These are phyloP conservation scores for Tetrapisispora fleetii DNA, from an alignment of 805 yeast genomes.

Conservation along the genomic window DNA sequence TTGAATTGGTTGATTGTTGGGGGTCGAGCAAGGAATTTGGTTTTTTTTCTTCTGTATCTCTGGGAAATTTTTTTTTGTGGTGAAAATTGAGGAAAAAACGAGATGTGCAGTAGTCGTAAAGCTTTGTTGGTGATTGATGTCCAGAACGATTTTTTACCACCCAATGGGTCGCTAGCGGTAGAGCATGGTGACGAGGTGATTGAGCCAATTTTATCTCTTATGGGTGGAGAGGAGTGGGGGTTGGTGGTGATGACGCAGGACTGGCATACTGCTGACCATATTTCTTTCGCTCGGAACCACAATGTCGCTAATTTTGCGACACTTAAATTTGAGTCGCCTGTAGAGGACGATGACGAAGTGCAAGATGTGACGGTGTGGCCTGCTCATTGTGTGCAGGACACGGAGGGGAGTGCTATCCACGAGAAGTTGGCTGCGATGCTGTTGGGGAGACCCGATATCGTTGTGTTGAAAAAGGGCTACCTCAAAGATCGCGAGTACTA, in stretches of 20 bases:
- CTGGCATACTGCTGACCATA: conserved; percentile 78
- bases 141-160: conserved; percentile 80
- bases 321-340: conserved; percentile 35
- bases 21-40: too few relatives aligned
- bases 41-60: too few relatives aligned
- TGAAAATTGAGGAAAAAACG: not conserved
- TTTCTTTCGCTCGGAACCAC: conserved; percentile 73
- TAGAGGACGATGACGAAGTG: conserved; percentile 18
- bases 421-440: conserved; percentile 9
- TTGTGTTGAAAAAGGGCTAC: conserved; percentile 62
- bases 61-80: too few relatives aligned
- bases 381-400: conserved; percentile 72
- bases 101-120: conserved; percentile 2
- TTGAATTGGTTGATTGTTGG: too few relatives aligned
- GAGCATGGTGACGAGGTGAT: conserved; percentile 50
- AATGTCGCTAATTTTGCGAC: conserved; percentile 40
- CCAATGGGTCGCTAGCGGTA: conserved; percentile 70
- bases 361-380: conserved; percentile 67
- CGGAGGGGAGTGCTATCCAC: conserved; percentile 53
- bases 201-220: conserved; percentile 39
- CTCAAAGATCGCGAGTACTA: conserved; percentile 70
- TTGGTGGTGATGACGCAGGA: conserved; percentile 68
- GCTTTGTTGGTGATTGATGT: conserved; percentile 74
- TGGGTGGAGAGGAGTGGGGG: conserved; percentile 41
- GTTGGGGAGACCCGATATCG: conserved; percentile 9